Evolutionary conservation across 208 protist genomes (phyloP).

Genomic region (Leishmania braziliensis): DNA sequence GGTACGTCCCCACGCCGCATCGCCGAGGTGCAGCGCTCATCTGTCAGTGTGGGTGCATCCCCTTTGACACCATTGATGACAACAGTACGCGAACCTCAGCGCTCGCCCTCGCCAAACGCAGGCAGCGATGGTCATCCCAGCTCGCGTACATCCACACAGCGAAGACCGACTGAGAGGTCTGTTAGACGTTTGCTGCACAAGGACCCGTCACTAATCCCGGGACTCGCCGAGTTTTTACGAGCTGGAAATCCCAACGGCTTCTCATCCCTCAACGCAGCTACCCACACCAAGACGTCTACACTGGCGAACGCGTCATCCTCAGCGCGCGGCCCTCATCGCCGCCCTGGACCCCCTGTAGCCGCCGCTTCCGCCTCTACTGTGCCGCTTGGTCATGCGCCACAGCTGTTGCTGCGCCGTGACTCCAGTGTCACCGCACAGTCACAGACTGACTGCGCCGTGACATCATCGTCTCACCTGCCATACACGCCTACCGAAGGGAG

Average conservation of each 20-base stretch:
- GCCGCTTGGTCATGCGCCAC: neutral
- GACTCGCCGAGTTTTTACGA: slow-evolving; percentile 27
- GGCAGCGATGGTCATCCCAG: neutral
- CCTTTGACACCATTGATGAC: neutral
- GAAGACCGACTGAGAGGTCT: neutral
- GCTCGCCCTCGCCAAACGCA: neutral
- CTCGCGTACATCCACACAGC: neutral
- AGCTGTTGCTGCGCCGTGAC: neutral
- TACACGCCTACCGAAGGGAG: neutral
- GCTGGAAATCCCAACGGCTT: slow-evolving; percentile 20
- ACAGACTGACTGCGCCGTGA: slow-evolving; percentile 2
- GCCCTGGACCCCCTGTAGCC: neutral
- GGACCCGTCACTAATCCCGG: slow-evolving; percentile 12
- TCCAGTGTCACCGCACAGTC: neutral
- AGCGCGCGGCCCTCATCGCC: neutral
- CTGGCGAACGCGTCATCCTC: neutral
- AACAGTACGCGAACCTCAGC: neutral
- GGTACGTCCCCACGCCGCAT: neutral
- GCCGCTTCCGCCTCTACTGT: slow-evolving; percentile 3
- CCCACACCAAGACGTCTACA: neutral
- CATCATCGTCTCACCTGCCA: slow-evolving; percentile 11
- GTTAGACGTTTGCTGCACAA: neutral
- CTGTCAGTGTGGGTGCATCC: neutral
- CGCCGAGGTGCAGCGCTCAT: slow-evolving; percentile 3
- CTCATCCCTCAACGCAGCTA: slow-evolving; percentile 20